phyloP scores from a whole-genome alignment of 768 basidiomycete species.

The Ephemerocybe angulata region DNA sequence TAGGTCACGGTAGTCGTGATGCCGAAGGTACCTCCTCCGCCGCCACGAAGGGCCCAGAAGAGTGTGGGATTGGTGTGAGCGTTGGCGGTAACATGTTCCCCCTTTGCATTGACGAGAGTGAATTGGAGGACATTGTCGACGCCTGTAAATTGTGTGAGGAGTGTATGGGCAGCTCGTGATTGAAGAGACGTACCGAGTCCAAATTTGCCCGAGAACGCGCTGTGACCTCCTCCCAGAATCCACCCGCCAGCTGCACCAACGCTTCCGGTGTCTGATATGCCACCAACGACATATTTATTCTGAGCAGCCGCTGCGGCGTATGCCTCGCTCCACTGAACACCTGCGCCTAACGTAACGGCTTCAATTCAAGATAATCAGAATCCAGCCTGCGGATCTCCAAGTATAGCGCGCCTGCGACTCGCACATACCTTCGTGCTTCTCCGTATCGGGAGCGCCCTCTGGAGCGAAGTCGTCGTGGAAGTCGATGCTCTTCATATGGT shows the following conservation, averaged over 20 bases:
- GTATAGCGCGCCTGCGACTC: neutral
- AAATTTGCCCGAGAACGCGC: conserved; percentile 33
- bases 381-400: neutral
- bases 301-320: conserved; percentile 35
- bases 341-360: conserved; percentile 27
- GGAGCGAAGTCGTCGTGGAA: conserved; percentile 32
- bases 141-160: conserved; percentile 22
- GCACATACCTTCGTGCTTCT: conserved; percentile 10
- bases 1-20: conserved; percentile 47
- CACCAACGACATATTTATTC: conserved; percentile 43
- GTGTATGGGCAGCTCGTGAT: neutral
- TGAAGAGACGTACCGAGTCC: conserved; percentile 34
- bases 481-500: conserved; percentile 33
- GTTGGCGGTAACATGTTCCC: conserved; percentile 38
- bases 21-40: conserved; percentile 48
- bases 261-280: conserved; percentile 32
- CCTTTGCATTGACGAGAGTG: conserved; percentile 40
- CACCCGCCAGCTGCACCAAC: conserved; percentile 49
- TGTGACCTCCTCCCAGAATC: conserved; percentile 47
- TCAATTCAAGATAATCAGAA: neutral
- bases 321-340: conserved; percentile 44
- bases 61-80: conserved; percentile 38
- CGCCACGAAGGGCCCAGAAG: conserved; percentile 53
- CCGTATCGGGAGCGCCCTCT: conserved; percentile 24
- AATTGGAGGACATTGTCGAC: conserved; percentile 48